phyloP scores from a whole-genome alignment of 2,329 filamentous ascomycete species.

The Clarireedia monteithiana region DNA sequence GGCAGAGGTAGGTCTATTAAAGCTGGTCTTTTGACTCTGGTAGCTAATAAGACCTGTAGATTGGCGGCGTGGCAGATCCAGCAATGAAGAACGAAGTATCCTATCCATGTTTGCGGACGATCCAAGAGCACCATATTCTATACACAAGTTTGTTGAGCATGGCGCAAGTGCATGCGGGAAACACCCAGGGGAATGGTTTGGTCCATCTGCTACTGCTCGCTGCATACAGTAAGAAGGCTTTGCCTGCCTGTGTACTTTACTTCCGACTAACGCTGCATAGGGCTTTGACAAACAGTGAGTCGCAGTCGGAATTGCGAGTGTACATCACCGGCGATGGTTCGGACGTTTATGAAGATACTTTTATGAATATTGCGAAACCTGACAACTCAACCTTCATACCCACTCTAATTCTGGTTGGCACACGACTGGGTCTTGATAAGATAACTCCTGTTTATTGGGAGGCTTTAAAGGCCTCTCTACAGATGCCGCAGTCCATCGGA shows the following conservation, averaged over 20 bases:
- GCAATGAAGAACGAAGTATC: constrained; percentile 58
- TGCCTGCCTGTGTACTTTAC: not conserved
- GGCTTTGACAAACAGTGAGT: constrained; percentile 62
- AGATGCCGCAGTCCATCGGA: constrained; percentile 87
- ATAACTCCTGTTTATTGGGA: constrained; percentile 94
- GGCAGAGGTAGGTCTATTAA: constrained; percentile 60
- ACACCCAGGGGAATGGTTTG: constrained; percentile 97
- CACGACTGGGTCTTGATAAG: constrained; percentile 85
- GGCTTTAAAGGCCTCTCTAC: constrained; percentile 75
- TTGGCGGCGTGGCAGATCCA: constrained; percentile 61
- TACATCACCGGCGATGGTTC: constrained; percentile 86
- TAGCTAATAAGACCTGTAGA: constrained; percentile 38
- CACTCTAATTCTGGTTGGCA: constrained; percentile 82
- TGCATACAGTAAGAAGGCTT: constrained; percentile 72
- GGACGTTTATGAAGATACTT: constrained; percentile 87
- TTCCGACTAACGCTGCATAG: constrained; percentile 36
- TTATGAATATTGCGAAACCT: constrained; percentile 68
- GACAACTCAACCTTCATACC: constrained; percentile 63
- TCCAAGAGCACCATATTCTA: constrained; percentile 78
- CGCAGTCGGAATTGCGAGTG: constrained; percentile 59
- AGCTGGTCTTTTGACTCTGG: not conserved
- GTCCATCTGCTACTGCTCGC: constrained; percentile 87
- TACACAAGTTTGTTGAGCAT: constrained; percentile 88
- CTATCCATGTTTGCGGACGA: constrained; percentile 83
- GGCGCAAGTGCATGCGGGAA: constrained; percentile 85